Evolutionary conservation across 1,284 basidiomycete genomes (phyloP), one percentile per base, ranked within the genome.

Genomic region (Moesziomyces sp.): DNA sequence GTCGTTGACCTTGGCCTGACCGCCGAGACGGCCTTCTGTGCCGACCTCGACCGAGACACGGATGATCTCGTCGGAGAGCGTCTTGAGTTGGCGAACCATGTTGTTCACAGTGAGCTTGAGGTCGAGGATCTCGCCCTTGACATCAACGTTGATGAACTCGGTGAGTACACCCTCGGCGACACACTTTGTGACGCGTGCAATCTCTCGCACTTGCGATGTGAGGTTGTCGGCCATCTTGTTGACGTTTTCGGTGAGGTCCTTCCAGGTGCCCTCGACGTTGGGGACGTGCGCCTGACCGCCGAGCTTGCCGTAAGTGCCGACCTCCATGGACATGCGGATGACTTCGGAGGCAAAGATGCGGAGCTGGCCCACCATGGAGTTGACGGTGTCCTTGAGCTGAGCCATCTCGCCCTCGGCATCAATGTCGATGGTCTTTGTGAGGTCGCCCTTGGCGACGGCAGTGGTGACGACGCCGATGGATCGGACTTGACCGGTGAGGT

Each of bases 61-160:
- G 13, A 94, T 96, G 43, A 84, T 83, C 58, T 84, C 82, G 61
- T 84, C 81, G 0, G 77, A 80, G 38, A 84, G 74, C 42, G 74
- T 83, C 60, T 78, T 77, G 57, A 83, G 74, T 58, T 82, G 81
- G 19, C 80, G 58, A 35, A 73, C 82, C 83, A 84, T 84, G 70
- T 84, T 83, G 71, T 84, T 84, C 63, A 84, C 83, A 9, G 83
- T 84, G 40, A 86, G 85, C 82, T 88, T 98, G 84, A 98, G 87
- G 76, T 97, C 94, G 9, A 97, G 87, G 88, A 99, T 97, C 86
- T 98, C 96, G 65, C 96, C 95, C 84, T 95, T 93, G 24, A 96
- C 95, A 81, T 97, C 94, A 71, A 97, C 94, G 71, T 93, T 91
- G 85, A 98, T 93, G 46, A 91, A 91, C 85, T 94, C 92, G 74